These are phyloP conservation scores for Cucumis hystrix DNA, from an alignment of 306 rosid species.

Conservation along the genomic window DNA sequence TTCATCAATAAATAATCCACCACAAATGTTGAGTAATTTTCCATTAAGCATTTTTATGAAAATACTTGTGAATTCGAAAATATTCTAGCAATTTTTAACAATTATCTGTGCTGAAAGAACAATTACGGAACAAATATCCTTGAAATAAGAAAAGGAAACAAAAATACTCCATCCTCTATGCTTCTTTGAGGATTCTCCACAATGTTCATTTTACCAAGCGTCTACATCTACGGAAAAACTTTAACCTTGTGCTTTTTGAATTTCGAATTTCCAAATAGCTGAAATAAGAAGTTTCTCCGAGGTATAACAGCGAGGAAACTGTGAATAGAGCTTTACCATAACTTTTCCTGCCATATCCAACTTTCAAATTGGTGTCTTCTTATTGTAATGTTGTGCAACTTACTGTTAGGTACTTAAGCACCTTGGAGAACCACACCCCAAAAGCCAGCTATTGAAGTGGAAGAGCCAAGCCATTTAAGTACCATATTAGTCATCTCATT, in stretches of 20 bases:
- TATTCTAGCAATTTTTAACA: not conserved
- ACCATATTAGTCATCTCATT: too few species aligned
- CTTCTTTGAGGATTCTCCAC: not conserved
- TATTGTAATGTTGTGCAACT: too few species aligned
- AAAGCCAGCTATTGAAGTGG: too few species aligned
- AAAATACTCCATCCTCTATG: not conserved
- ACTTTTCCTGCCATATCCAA: not conserved
- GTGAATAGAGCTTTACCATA: not conserved
- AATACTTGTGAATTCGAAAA: not conserved
- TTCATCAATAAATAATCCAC: not conserved
- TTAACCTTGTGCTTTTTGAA: not conserved
- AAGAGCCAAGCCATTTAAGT: too few species aligned
- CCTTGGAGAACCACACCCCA: too few species aligned
- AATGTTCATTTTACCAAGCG: not conserved
- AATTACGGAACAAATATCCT: not conserved
- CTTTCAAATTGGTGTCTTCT: not conserved
- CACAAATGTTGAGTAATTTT: not conserved
- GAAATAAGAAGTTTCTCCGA: not conserved
- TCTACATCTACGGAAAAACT: not conserved
- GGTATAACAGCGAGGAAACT: not conserved
- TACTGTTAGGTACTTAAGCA: too few species aligned
- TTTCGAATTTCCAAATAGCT: not conserved
- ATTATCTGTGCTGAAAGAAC: not conserved
- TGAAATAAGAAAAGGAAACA: too few species aligned
- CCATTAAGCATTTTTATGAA: not conserved